Evolutionary conservation across 2,329 filamentous ascomycete species (phyloP).

Genomic region (Aspergillus sp.): DNA sequence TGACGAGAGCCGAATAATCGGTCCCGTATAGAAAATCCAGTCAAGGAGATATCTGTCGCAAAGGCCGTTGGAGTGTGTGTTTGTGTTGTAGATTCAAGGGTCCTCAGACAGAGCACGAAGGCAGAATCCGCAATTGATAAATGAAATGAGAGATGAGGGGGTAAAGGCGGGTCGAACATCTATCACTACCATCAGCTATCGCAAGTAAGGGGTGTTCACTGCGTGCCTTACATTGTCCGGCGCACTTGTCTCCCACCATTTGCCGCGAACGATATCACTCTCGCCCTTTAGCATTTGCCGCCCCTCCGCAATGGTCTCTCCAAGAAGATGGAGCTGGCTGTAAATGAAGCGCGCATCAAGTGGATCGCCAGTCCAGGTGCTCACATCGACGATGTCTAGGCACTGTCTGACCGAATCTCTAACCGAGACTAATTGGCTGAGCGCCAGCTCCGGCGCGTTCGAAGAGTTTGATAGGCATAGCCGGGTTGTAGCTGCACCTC

Average conservation of each 20-base stretch:
- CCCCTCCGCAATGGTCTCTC: slow-evolving; percentile 64
- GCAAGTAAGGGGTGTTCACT: background rate
- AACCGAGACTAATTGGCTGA: slow-evolving; percentile 70
- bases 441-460: slow-evolving; percentile 57
- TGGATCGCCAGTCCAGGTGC: slow-evolving; percentile 69
- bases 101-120: slow-evolving; percentile 68
- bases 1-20: slow-evolving; percentile 52
- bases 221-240: slow-evolving; percentile 55
- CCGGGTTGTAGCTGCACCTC: slow-evolving; percentile 52
- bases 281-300: slow-evolving; percentile 58
- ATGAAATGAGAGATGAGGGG: slow-evolving; percentile 69
- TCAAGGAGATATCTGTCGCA: slow-evolving; percentile 64
- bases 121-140: slow-evolving; percentile 68
- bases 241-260: slow-evolving; percentile 57
- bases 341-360: slow-evolving; percentile 58
- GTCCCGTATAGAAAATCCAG: slow-evolving; percentile 59
- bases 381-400: slow-evolving; percentile 78
- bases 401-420: slow-evolving; percentile 78
- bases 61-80: slow-evolving; percentile 64
- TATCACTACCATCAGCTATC: slow-evolving; percentile 20
- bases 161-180: slow-evolving; percentile 63
- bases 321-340: slow-evolving; percentile 58
- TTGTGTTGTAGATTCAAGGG: slow-evolving; percentile 63
- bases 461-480: slow-evolving; percentile 54
- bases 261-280: slow-evolving; percentile 48